phyloP scores from a whole-genome alignment of 352 stramenopile genomes.

The Phytopythium aichiense region DNA sequence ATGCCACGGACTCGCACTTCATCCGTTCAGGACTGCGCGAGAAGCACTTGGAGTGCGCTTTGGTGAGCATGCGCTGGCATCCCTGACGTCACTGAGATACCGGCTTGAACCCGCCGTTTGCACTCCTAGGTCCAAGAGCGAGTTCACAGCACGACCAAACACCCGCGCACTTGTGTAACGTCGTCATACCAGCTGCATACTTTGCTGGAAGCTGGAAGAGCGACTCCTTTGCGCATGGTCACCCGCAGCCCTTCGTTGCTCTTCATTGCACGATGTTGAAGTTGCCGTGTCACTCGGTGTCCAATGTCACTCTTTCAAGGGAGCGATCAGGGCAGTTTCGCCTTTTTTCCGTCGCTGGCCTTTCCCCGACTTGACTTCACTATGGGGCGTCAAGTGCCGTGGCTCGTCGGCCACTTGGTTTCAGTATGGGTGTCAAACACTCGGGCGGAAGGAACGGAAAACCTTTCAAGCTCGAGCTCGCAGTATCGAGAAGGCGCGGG shows the following conservation, averaged over 20 bases:
- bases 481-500: not conserved
- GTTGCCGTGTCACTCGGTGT: not conserved
- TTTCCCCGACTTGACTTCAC: not conserved
- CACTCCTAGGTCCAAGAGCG: too few relatives aligned
- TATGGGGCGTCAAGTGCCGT: not conserved
- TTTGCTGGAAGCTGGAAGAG: not conserved
- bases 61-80: not conserved
- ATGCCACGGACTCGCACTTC: not conserved
- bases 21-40: not conserved
- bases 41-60: not conserved
- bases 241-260: not conserved
- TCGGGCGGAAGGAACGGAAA: constrained; percentile 1
- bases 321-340: not conserved
- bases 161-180: too few relatives aligned
- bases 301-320: constrained; percentile 2
- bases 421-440: not conserved
- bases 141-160: too few relatives aligned
- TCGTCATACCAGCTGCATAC: not conserved
- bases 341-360: not conserved
- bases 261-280: not conserved
- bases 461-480: constrained; percentile 10
- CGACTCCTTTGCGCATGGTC: not conserved
- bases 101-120: too few relatives aligned
- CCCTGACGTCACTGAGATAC: too few relatives aligned
- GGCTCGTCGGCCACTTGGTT: not conserved